A percentile compares a stretch with the other conserved stretches of the same genome.
These are phyloP conservation scores for Fusarium denticulatum DNA, from an alignment of 2,329 filamentous ascomycete genomes.

Conservation along the genomic window DNA sequence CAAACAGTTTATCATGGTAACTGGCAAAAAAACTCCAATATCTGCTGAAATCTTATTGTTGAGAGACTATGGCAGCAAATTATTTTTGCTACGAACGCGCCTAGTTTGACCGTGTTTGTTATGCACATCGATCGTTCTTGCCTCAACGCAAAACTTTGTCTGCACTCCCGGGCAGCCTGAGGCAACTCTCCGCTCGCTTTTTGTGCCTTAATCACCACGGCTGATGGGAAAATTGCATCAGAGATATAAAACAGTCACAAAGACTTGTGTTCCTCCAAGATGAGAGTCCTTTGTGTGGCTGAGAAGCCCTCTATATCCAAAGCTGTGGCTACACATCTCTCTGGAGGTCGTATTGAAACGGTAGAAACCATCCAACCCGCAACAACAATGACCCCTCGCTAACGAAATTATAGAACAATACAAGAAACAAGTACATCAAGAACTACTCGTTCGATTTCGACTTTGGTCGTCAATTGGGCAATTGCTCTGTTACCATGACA, in stretches of 20 bases:
- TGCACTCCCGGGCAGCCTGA: constrained; percentile 7
- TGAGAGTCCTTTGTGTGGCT: constrained; percentile 66
- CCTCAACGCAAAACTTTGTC: constrained; percentile 10
- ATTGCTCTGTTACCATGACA: constrained; percentile 90
- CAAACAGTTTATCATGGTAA: not conserved
- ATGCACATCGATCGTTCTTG: constrained; percentile 26
- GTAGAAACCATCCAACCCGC: constrained; percentile 59
- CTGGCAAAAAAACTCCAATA: not conserved
- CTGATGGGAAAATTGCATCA: not conserved
- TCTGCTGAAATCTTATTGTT: not conserved
- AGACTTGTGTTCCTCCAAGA: constrained; percentile 38
- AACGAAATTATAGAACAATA: constrained; percentile 65
- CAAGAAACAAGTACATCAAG: constrained; percentile 82
- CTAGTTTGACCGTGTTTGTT: constrained; percentile 13
- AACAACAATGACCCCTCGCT: constrained; percentile 21
- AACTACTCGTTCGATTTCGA: constrained; percentile 94
- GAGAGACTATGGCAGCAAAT: constrained; percentile 21
- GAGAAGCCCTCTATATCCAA: constrained; percentile 93
- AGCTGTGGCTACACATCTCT: constrained; percentile 89
- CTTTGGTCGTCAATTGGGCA: constrained; percentile 83
- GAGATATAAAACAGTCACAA: not conserved
- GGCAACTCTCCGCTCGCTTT: constrained; percentile 15
- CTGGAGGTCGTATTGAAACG: constrained; percentile 76
- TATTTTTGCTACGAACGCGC: constrained; percentile 11
- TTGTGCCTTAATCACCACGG: constrained; percentile 6